Evolutionary conservation across 2,329 filamentous ascomycete genomes (phyloP).

Genomic region (Arthroderma uncinatum): DNA sequence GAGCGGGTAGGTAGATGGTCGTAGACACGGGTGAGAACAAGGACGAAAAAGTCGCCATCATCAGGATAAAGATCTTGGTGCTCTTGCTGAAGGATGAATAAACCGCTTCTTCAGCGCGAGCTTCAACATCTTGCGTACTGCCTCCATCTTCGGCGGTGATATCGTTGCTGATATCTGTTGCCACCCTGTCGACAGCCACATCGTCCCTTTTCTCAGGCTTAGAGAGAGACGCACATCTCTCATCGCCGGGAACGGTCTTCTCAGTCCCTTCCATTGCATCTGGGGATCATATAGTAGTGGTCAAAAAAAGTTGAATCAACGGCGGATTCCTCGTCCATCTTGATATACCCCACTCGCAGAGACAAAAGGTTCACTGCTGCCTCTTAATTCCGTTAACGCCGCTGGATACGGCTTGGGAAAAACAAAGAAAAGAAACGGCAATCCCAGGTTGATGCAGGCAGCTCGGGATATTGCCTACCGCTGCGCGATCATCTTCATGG

Average conservation of each 20-base stretch:
- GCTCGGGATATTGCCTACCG: neutral
- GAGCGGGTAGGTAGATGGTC: slow-evolving; percentile 38
- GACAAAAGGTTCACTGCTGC: neutral
- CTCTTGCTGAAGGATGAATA: slow-evolving; percentile 2
- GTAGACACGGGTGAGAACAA: slow-evolving; percentile 20
- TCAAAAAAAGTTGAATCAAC: neutral
- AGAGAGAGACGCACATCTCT: neutral
- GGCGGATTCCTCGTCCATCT: neutral
- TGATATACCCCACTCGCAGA: neutral
- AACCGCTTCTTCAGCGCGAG: neutral
- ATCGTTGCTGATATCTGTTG: too few species aligned
- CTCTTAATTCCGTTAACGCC: neutral
- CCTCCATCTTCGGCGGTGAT: neutral
- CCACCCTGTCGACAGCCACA: neutral
- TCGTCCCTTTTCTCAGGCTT: neutral
- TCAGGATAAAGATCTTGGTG: slow-evolving; percentile 5
- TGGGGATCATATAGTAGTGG: neutral
- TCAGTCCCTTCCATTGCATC: neutral
- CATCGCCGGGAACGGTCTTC: neutral
- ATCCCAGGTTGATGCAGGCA: neutral
- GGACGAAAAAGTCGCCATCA: slow-evolving; percentile 9
- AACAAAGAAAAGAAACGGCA: neutral
- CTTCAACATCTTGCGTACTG: neutral
- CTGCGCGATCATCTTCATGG: neutral
- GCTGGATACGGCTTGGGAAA: neutral